Percentiles rank a stretch among this genome's conserved stretches.
These are phyloP conservation scores for Calcarisporium arbuscula DNA, from an alignment of 2,329 filamentous ascomycete species.

Conservation along the genomic window DNA sequence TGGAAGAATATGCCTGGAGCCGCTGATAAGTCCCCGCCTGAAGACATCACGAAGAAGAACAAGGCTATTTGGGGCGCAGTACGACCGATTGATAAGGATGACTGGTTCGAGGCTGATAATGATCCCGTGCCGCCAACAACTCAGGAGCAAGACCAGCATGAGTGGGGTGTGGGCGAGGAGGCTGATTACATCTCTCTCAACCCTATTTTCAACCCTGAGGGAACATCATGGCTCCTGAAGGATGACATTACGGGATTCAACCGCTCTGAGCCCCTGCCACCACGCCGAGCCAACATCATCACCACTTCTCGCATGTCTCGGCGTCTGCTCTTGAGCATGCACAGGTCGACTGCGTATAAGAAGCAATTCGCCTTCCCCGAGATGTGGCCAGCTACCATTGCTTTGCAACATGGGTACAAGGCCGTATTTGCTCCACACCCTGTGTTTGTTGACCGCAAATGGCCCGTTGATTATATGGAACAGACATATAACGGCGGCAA, in stretches of 20 bases:
- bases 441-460: slow-evolving; percentile 78
- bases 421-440: slow-evolving; percentile 88
- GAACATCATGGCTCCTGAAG: slow-evolving; percentile 75
- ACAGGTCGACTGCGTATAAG: slow-evolving; percentile 76
- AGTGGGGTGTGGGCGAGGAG: slow-evolving; percentile 85
- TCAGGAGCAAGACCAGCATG: slow-evolving; percentile 73
- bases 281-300: slow-evolving; percentile 81
- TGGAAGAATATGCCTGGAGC: slow-evolving; percentile 49
- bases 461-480: slow-evolving; percentile 74
- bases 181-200: slow-evolving; percentile 90
- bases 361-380: slow-evolving; percentile 91
- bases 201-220: slow-evolving; percentile 83
- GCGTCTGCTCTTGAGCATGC: slow-evolving; percentile 77
- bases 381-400: slow-evolving; percentile 88
- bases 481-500: slow-evolving; percentile 73
- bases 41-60: slow-evolving; percentile 35
- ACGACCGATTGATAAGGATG: slow-evolving; percentile 58
- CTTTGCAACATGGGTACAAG: slow-evolving; percentile 88
- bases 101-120: slow-evolving; percentile 67
- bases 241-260: slow-evolving; percentile 86
- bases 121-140: slow-evolving; percentile 64
- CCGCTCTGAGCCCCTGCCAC: slow-evolving; percentile 48
- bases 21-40: slow-evolving; percentile 30
- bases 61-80: slow-evolving; percentile 79
- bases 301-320: slow-evolving; percentile 79